Evolutionary conservation across 768 basidiomycete species (phyloP).

Genomic region (Boletus sp.): DNA sequence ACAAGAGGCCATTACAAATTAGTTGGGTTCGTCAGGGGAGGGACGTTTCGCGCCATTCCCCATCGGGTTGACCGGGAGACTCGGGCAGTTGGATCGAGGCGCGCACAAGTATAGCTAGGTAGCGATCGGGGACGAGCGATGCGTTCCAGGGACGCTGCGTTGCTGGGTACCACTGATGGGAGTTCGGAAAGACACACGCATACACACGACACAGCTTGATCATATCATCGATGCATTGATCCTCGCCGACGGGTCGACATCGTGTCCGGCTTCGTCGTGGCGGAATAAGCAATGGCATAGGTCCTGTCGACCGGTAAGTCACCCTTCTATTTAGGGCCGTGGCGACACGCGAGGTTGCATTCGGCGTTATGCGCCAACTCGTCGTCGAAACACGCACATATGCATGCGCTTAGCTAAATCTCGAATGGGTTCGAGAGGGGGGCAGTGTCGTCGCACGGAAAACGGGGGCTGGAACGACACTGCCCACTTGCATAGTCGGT

Average conservation of each 20-base stretch:
- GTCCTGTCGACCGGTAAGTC: background rate
- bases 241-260: background rate
- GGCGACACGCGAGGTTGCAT: background rate
- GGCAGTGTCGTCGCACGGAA: constrained; percentile 3
- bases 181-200: background rate
- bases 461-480: background rate
- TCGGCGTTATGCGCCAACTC: background rate
- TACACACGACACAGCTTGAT: background rate
- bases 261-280: background rate
- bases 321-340: background rate
- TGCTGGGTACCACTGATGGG: background rate
- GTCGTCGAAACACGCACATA: background rate
- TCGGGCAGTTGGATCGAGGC: background rate
- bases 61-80: background rate
- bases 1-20: no score
- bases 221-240: background rate
- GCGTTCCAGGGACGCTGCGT: background rate
- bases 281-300: background rate
- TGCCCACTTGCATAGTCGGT: background rate
- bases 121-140: background rate
- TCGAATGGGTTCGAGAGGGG: background rate
- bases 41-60: background rate
- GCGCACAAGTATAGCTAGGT: no score
- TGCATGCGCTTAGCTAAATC: background rate
- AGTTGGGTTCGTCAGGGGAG: background rate